phyloP scores from a whole-genome alignment of 441 rosid genomes.

The Pelargonium australe region DNA sequence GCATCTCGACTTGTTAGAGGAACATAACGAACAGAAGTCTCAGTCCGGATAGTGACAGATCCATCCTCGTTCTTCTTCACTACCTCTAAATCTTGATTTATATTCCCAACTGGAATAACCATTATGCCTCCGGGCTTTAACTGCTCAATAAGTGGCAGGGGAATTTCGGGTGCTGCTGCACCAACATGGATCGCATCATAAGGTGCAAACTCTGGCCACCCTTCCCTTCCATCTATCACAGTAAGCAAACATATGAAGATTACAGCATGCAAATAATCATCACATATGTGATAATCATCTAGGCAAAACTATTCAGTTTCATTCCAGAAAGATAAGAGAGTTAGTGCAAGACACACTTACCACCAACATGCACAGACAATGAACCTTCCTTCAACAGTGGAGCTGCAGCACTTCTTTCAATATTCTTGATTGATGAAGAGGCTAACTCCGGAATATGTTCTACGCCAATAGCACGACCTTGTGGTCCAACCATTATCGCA shows the following conservation, averaged over 20 bases:
- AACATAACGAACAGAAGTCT: slow-evolving; percentile 80
- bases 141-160: slow-evolving; percentile 66
- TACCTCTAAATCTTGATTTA: slow-evolving; percentile 69
- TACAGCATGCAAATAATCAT: too few relatives aligned
- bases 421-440: slow-evolving; percentile 52
- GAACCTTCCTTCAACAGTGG: slow-evolving; percentile 58
- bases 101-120: slow-evolving; percentile 85
- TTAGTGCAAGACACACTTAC: not conserved
- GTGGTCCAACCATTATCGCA: slow-evolving; percentile 80
- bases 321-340: too few relatives aligned
- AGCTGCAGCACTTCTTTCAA: slow-evolving; percentile 69
- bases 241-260: not conserved
- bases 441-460: slow-evolving; percentile 85
- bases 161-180: slow-evolving; percentile 88
- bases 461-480: slow-evolving; percentile 74
- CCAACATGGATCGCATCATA: slow-evolving; percentile 95
- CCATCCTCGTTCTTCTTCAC: slow-evolving; percentile 72
- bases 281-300: too few relatives aligned
- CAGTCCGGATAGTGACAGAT: slow-evolving; percentile 44
- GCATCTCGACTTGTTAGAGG: slow-evolving; percentile 82
- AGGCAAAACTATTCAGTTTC: too few relatives aligned
- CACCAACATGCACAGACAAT: slow-evolving; percentile 31
- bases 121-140: slow-evolving; percentile 88
- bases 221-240: slow-evolving; percentile 74
- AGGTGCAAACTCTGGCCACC: slow-evolving; percentile 79